Conservation (phyloP, 2,329 filamentous ascomycete genomes). For the Pleomassaria siparia region DNA sequence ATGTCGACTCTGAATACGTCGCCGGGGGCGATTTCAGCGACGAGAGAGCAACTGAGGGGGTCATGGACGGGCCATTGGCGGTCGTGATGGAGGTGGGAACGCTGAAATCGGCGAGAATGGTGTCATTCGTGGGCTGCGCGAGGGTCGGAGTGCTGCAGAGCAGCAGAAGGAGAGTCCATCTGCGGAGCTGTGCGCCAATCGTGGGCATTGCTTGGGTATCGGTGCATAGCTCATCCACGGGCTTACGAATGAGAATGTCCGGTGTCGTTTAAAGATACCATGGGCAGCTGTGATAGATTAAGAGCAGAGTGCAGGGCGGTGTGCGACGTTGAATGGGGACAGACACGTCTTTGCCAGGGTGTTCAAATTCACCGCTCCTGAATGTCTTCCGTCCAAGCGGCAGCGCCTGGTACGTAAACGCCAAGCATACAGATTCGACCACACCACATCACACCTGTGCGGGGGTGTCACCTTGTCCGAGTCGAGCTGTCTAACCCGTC, state of each 20-base stretch:
- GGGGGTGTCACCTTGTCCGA: too few species aligned
- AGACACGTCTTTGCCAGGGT: slow-evolving; percentile 13
- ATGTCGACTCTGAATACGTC: slow-evolving; percentile 42
- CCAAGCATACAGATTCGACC: background rate
- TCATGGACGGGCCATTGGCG: slow-evolving; percentile 13
- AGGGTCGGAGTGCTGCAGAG: slow-evolving; percentile 33
- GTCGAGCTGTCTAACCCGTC: slow-evolving; percentile 7
- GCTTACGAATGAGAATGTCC: slow-evolving; percentile 21
- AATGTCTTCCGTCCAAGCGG: slow-evolving; percentile 3
- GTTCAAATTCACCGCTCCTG: slow-evolving; percentile 19
- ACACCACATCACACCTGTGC: slow-evolving; percentile 13
- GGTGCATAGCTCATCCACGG: slow-evolving; percentile 38
- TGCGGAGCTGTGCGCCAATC: slow-evolving; percentile 42
- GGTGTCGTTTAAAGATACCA: slow-evolving; percentile 11
- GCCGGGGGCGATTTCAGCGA: slow-evolving; percentile 9
- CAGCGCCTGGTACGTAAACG: background rate
- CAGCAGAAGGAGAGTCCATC: slow-evolving; percentile 38
- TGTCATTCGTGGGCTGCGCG: slow-evolving; percentile 38
- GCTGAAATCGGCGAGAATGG: slow-evolving; percentile 12
- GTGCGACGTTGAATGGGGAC: slow-evolving; percentile 5
- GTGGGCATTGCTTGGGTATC: slow-evolving; percentile 42
- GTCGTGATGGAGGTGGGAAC: slow-evolving; percentile 23
- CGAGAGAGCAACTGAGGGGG: slow-evolving; percentile 4
- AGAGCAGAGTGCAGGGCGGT: slow-evolving; percentile 9
- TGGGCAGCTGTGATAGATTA: slow-evolving; percentile 12